phyloP scores from a whole-genome alignment of 106 monocot genomes.

The Platanthera guangdongensis region DNA sequence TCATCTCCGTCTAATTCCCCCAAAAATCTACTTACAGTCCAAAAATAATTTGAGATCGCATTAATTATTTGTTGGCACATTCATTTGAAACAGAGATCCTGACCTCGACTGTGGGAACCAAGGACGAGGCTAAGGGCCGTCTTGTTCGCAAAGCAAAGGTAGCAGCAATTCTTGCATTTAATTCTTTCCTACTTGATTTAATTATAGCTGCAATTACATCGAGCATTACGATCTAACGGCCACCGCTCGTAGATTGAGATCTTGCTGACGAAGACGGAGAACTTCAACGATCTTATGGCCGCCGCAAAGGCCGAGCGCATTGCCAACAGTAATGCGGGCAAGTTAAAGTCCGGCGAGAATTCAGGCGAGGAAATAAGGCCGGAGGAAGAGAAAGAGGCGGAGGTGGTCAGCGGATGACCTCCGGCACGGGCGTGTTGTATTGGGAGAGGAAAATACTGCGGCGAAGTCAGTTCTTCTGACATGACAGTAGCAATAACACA shows the following conservation, averaged over 20 bases:
- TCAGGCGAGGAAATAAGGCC: neutral
- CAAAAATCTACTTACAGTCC: too few species aligned
- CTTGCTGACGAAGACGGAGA: conserved; percentile 2
- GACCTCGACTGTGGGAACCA: conserved; percentile 42
- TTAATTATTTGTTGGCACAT: too few species aligned
- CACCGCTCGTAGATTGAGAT: conserved; percentile 6
- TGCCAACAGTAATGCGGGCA: neutral
- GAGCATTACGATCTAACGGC: neutral
- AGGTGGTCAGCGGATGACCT: neutral
- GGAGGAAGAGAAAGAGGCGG: neutral
- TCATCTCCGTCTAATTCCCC: neutral
- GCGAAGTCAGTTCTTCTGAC: conserved; percentile 3
- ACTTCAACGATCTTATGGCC: neutral
- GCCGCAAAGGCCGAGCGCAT: neutral
- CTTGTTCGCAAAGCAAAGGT: conserved; percentile 52
- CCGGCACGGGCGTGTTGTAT: neutral
- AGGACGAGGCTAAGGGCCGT: conserved; percentile 39
- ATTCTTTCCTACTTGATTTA: neutral
- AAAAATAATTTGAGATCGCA: neutral
- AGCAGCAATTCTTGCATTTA: neutral
- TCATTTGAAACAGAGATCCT: conserved; percentile 32
- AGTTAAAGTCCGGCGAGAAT: neutral
- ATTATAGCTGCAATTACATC: neutral
- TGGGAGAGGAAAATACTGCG: neutral
- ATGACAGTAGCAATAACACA: neutral